These are phyloP conservation scores for Metarhizium rileyi DNA, from an alignment of 2,329 filamentous ascomycete species.

Conservation along the genomic window DNA sequence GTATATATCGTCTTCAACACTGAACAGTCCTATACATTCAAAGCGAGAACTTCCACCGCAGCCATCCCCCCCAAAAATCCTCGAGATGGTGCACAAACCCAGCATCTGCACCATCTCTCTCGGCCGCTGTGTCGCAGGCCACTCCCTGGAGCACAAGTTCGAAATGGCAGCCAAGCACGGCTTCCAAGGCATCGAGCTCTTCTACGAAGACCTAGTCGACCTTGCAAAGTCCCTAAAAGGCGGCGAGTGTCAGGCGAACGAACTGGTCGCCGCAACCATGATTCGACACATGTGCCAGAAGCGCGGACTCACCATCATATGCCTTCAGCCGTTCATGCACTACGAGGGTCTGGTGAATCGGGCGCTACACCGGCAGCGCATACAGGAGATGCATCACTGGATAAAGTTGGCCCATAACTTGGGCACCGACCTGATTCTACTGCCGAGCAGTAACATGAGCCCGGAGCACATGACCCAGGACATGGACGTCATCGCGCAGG, in stretches of 20 bases:
- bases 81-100: conserved; percentile 28
- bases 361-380: conserved; percentile 40
- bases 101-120: conserved; percentile 71
- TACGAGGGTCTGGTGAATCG: conserved; percentile 66
- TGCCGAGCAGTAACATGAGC: conserved; percentile 62
- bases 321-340: conserved; percentile 67
- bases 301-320: conserved; percentile 46
- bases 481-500: conserved; percentile 46
- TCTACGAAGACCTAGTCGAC: conserved; percentile 65
- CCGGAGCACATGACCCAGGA: conserved; percentile 33
- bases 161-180: conserved; percentile 55
- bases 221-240: conserved; percentile 39
- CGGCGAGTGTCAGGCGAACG: conserved; percentile 27
- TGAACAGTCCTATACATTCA: background rate
- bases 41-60: background rate
- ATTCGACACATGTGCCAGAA: conserved; percentile 48
- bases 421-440: conserved; percentile 61
- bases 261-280: conserved; percentile 47
- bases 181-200: conserved; percentile 63
- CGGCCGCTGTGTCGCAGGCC: conserved; percentile 58
- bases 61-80: background rate
- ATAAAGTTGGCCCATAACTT: conserved; percentile 55
- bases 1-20: no score
- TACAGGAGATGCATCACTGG: conserved; percentile 60
- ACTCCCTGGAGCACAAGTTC: conserved; percentile 57